phyloP scores from a whole-genome alignment of 2,329 filamentous ascomycete genomes.

The Leptographium radiaticola region DNA sequence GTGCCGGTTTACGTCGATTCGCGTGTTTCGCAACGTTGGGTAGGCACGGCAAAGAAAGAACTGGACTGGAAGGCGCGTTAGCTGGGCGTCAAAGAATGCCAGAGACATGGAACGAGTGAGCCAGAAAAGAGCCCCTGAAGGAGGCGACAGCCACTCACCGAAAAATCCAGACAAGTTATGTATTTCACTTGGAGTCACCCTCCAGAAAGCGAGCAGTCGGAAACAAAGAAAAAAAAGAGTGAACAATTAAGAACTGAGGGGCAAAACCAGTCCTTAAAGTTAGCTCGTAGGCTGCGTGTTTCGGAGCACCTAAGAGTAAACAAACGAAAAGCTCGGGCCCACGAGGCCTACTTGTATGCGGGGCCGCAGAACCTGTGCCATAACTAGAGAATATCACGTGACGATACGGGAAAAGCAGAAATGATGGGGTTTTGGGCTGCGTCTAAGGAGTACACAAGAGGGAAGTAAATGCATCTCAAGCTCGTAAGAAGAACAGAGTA shows the following conservation, averaged over 20 bases:
- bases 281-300: slow-evolving; percentile 1
- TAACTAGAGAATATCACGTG: not conserved
- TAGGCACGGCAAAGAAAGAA: not conserved
- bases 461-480: too few species aligned
- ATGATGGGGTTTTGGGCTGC: too few species aligned
- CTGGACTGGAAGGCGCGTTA: not conserved
- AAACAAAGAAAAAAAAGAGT: not conserved
- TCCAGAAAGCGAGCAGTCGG: not conserved
- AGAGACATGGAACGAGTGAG: not conserved
- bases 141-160: not conserved
- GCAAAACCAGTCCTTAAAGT: slow-evolving; percentile 1
- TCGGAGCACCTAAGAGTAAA: slow-evolving; percentile 11
- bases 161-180: too few species aligned
- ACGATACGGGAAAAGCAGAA: too few species aligned
- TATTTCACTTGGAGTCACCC: not conserved
- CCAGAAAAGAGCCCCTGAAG: not conserved
- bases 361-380: not conserved
- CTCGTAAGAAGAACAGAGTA: too few species aligned
- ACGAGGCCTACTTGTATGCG: not conserved
- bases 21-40: not conserved
- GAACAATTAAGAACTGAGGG: slow-evolving; percentile 2
- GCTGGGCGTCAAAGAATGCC: not conserved
- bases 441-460: too few species aligned
- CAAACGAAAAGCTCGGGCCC: slow-evolving; percentile 12
- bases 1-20: not conserved